phyloP scores from a whole-genome alignment of 176 grass and related monocot species.

The Panicum miliaceum region DNA sequence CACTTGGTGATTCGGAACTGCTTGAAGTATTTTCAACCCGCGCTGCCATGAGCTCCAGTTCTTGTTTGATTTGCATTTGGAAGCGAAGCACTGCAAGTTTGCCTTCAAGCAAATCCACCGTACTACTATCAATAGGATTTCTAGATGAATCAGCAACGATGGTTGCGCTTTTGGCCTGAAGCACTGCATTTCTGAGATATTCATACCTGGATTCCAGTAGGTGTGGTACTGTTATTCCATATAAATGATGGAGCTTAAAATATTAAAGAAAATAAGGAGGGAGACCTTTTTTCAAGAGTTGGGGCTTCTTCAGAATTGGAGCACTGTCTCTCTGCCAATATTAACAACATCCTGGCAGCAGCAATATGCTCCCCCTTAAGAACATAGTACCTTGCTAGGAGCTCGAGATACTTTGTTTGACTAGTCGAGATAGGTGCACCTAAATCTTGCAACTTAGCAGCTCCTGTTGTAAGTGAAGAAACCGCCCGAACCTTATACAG shows the following conservation, averaged over 20 bases:
- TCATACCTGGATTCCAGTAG: slow-evolving; percentile 71
- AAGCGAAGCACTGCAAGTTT: slow-evolving; percentile 90
- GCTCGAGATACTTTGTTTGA: slow-evolving; percentile 83
- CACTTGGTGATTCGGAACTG: slow-evolving; percentile 57
- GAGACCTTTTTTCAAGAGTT: slow-evolving; percentile 83
- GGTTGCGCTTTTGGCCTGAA: slow-evolving; percentile 87
- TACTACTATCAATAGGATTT: slow-evolving; percentile 79
- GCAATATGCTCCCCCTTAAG: slow-evolving; percentile 84
- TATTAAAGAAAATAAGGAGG: slow-evolving; percentile 44
- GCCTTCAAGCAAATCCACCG: slow-evolving; percentile 90
- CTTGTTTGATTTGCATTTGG: slow-evolving; percentile 94
- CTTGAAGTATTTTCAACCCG: slow-evolving; percentile 41
- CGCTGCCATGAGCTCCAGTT: slow-evolving; percentile 68
- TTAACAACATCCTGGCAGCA: slow-evolving; percentile 81
- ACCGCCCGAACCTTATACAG: slow-evolving; percentile 49
- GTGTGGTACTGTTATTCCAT: slow-evolving; percentile 37
- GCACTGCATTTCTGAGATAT: slow-evolving; percentile 86
- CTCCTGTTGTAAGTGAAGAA: slow-evolving; percentile 44
- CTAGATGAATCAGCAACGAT: slow-evolving; percentile 54
- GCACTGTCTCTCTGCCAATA: slow-evolving; percentile 88
- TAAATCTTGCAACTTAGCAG: slow-evolving; percentile 48
- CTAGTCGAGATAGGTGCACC: slow-evolving; percentile 53
- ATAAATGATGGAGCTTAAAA: neutral
- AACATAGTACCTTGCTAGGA: slow-evolving; percentile 86
- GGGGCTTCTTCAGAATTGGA: slow-evolving; percentile 70